Evolutionary conservation across 331 rosid species (phyloP).

Genomic region (Quercus lobata): DNA sequence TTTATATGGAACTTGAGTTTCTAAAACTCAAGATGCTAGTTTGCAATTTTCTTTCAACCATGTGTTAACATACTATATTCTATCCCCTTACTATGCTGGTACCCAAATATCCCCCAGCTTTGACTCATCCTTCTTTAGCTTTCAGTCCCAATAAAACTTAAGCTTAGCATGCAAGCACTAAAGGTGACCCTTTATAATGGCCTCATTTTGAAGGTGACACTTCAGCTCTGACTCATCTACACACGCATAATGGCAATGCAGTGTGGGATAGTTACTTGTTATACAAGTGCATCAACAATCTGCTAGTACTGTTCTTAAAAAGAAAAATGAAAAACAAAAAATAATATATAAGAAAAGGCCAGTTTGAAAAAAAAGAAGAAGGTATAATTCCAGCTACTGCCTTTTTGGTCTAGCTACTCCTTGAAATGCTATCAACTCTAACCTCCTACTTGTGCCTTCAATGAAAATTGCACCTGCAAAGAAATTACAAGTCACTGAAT

Average conservation of each 20-base stretch:
- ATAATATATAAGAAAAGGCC: not conserved
- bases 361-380: not conserved
- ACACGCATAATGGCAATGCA: too few relatives aligned
- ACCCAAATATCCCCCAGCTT: not conserved
- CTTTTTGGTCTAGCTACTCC: not conserved
- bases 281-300: too few relatives aligned
- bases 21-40: too few relatives aligned
- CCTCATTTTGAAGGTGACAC: not conserved
- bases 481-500: not conserved
- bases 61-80: too few relatives aligned
- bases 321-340: not conserved
- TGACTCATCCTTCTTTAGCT: not conserved
- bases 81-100: too few relatives aligned
- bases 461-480: conserved; percentile 25
- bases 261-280: too few relatives aligned
- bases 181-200: not conserved
- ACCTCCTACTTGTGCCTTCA: conserved; percentile 16
- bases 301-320: not conserved
- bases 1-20: too few relatives aligned
- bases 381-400: too few relatives aligned
- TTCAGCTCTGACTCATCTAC: too few relatives aligned
- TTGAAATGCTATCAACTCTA: conserved; percentile 11
- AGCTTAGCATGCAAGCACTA: not conserved
- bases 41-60: too few relatives aligned
- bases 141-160: not conserved